Percentiles rank a stretch among this genome's conserved stretches.
Conservation (phyloP, 331 rosid genomes). For the Malus hybrid region DNA sequence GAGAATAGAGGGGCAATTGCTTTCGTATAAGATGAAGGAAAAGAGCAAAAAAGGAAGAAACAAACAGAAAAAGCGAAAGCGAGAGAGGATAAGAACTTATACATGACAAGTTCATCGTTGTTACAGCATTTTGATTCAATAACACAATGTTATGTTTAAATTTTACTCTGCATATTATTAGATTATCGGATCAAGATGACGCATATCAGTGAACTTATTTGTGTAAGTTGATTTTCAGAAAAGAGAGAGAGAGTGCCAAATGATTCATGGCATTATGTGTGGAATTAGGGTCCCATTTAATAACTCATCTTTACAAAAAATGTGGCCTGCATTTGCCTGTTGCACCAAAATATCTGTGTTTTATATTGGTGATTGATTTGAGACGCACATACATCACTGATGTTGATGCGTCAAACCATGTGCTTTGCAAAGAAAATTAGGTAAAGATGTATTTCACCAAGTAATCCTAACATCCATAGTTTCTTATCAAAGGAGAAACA, state of each 20-base stretch:
- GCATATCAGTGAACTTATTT: too few relatives aligned
- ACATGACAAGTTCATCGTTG: too few relatives aligned
- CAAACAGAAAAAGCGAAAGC: too few relatives aligned
- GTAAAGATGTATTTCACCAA: background rate
- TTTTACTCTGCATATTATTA: too few relatives aligned
- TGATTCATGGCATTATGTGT: conserved; percentile 25
- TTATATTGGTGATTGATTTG: conserved; percentile 11
- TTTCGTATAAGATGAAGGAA: conserved; percentile 29
- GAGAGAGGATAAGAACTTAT: too few relatives aligned
- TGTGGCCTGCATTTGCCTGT: conserved; percentile 52
- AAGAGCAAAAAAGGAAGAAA: conserved; percentile 21
- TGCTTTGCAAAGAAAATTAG: background rate
- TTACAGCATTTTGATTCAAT: too few relatives aligned
- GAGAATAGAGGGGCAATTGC: conserved; percentile 33
- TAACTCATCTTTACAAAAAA: conserved; percentile 34
- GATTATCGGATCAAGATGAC: too few relatives aligned
- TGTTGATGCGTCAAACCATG: conserved; percentile 3
- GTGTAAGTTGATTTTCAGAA: background rate
- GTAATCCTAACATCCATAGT: conserved; percentile 9
- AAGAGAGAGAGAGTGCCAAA: conserved; percentile 26
- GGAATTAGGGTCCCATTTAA: conserved; percentile 34
- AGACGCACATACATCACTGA: conserved; percentile 15
- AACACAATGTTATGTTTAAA: too few relatives aligned
- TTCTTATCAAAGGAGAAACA: background rate
- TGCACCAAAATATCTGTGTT: conserved; percentile 43